These are phyloP conservation scores for Dalbergia cochinchinensis DNA, from an alignment of 306 rosid genomes.

Conservation along the genomic window DNA sequence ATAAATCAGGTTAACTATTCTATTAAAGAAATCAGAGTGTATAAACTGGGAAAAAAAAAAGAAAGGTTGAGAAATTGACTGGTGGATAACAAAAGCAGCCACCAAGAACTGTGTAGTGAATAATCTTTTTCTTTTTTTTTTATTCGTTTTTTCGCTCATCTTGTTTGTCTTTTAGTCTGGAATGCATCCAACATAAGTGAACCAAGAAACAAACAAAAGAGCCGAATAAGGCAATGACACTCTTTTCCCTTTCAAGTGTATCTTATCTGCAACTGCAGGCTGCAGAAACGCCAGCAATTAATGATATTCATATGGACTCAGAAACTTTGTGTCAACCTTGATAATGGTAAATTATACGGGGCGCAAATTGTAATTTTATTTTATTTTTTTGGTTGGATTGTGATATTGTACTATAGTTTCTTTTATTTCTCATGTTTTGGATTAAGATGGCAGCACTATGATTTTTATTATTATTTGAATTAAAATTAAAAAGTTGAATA, in stretches of 20 bases:
- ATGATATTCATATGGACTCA: conserved; percentile 1
- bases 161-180: conserved; percentile 5
- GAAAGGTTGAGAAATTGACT: neutral
- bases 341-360: neutral
- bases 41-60: neutral
- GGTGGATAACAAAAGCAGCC: neutral
- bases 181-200: conserved; percentile 26
- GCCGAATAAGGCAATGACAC: conserved; percentile 6
- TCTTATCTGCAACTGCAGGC: conserved; percentile 9
- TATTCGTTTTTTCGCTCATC: neutral
- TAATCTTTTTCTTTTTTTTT: no score
- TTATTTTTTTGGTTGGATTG: neutral
- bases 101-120: neutral
- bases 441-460: neutral
- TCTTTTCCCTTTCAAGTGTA: conserved; percentile 12
- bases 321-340: neutral
- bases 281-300: neutral
- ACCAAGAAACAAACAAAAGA: neutral
- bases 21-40: neutral
- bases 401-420: neutral
- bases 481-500: neutral
- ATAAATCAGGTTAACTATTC: no score
- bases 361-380: neutral
- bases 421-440: neutral
- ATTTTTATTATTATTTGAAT: neutral